Evolutionary conservation across 805 yeast genomes (phyloP).

Genomic region (Saturnispora dispora): DNA sequence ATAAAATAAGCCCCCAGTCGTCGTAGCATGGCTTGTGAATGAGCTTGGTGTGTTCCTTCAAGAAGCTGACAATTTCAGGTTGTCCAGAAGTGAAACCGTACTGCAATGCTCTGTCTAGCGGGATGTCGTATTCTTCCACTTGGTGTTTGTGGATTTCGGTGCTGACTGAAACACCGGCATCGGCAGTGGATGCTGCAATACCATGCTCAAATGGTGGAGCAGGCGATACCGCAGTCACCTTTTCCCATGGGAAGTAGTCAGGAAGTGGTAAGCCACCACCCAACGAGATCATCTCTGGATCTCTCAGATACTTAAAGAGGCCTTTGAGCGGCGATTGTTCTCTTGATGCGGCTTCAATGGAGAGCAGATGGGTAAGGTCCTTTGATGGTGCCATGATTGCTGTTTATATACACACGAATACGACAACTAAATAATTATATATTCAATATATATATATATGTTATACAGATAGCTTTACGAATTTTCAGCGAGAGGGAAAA

Average conservation of each 20-base stretch:
- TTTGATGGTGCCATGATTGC: slow-evolving; percentile 32
- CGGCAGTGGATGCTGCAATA: slow-evolving; percentile 51
- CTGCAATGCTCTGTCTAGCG: slow-evolving; percentile 79
- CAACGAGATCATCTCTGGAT: slow-evolving; percentile 73
- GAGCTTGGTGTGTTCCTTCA: slow-evolving; percentile 64
- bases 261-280: slow-evolving; percentile 95
- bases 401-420: neutral
- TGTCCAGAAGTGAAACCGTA: slow-evolving; percentile 85
- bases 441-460: neutral
- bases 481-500: neutral
- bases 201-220: slow-evolving; percentile 74
- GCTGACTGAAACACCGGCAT: slow-evolving; percentile 29
- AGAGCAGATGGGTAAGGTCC: slow-evolving; percentile 66
- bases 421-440: neutral
- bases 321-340: slow-evolving; percentile 71
- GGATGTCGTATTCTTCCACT: slow-evolving; percentile 49
- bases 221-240: slow-evolving; percentile 60
- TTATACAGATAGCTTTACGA: no score
- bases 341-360: slow-evolving; percentile 72
- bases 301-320: slow-evolving; percentile 67
- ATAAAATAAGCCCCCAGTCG: slow-evolving; percentile 66
- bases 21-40: slow-evolving; percentile 44
- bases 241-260: slow-evolving; percentile 88
- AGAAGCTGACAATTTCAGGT: slow-evolving; percentile 54
- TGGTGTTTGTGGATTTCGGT: slow-evolving; percentile 32